Evolutionary conservation across 2,329 filamentous ascomycete species (phyloP), one percentile per base, ranked within the genome.

Genomic region (Claviceps citrina): DNA sequence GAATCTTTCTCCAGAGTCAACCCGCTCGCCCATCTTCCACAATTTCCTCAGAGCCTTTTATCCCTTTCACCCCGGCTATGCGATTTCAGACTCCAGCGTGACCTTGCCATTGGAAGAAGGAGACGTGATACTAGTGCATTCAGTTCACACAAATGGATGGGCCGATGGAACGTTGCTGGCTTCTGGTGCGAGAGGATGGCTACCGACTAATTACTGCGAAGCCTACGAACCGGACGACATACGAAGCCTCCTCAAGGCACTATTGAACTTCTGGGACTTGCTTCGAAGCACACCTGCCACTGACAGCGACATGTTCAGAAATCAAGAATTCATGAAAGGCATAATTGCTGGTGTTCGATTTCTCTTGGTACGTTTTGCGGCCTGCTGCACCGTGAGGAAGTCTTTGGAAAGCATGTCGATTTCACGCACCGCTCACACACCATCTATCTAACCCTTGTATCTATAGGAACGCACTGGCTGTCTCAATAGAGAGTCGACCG

Each of bases 201-300:
- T 98, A 44, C 91, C 91, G 3, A 98, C 91, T 7, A 98, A 98
- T 60, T 98, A 96, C 59, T 98, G 91, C 65, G 87, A 95, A 56
- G 73, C 84, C 8, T 98, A 95, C 57, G 84, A 95, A 49, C 85
- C 89, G 34, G 76, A 85, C 18, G 78, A 86, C 47, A 87, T 96
- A 70, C 76, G 78, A 40, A 86, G 77, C 46, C 68, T 98, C 18
- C 67, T 98, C 27, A 86, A 84, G 51, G 85, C 87, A 1, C 67
- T 95, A 44, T 76, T 91, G 12, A 84, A 91, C 54, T 86, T 96
- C 45, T 95, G 87, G 87, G 87, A 95, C 56, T 65, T 93, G 39
- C 71, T 94, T 49, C 73, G 83, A 51, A 84, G 81, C 53, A 83
- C 82, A 25, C 78, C 78, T 18, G 74, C 81, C 39, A 81, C 78